Conservation (phyloP, 805 yeast species). For the Ogataea trehaloabstinens region DNA sequence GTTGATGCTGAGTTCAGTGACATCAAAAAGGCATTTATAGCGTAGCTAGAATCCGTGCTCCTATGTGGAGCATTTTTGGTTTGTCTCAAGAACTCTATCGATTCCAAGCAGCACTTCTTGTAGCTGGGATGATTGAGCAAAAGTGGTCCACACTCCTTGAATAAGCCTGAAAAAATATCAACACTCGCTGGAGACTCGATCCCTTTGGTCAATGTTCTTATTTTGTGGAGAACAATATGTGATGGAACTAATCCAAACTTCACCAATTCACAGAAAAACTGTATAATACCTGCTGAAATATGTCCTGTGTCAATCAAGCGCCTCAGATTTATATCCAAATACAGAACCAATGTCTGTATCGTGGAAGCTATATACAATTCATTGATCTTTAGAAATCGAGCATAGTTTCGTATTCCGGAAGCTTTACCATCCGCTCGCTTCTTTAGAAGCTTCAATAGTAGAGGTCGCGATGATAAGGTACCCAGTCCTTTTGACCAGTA, state of each 20-base stretch:
- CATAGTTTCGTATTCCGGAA: slow-evolving; percentile 47
- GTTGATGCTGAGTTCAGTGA: slow-evolving; percentile 55
- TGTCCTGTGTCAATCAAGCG: slow-evolving; percentile 54
- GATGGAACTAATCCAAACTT: slow-evolving; percentile 73
- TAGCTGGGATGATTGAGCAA: slow-evolving; percentile 58
- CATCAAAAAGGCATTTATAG: slow-evolving; percentile 55
- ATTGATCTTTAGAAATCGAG: slow-evolving; percentile 68
- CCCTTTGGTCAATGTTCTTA: slow-evolving; percentile 56
- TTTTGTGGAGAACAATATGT: slow-evolving; percentile 70
- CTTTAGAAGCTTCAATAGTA: slow-evolving; percentile 55
- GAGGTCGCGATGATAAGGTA: slow-evolving; percentile 69
- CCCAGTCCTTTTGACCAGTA: slow-evolving; percentile 53
- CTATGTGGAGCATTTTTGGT: slow-evolving; percentile 42
- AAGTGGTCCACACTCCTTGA: slow-evolving; percentile 71
- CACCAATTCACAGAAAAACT: slow-evolving; percentile 69
- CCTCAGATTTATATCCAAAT: slow-evolving; percentile 59
- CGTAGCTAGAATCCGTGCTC: slow-evolving; percentile 52
- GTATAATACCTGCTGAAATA: slow-evolving; percentile 54
- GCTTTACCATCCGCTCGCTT: slow-evolving; percentile 40
- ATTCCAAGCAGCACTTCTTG: slow-evolving; percentile 54
- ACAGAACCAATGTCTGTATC: slow-evolving; percentile 48
- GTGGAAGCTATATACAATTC: slow-evolving; percentile 47
- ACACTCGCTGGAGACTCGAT: slow-evolving; percentile 55
- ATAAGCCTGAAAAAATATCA: slow-evolving; percentile 65
- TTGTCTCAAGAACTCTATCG: slow-evolving; percentile 55